Evolutionary conservation across 495 filamentous ascomycete species (phyloP).

Genomic region (Xylaria castorea): DNA sequence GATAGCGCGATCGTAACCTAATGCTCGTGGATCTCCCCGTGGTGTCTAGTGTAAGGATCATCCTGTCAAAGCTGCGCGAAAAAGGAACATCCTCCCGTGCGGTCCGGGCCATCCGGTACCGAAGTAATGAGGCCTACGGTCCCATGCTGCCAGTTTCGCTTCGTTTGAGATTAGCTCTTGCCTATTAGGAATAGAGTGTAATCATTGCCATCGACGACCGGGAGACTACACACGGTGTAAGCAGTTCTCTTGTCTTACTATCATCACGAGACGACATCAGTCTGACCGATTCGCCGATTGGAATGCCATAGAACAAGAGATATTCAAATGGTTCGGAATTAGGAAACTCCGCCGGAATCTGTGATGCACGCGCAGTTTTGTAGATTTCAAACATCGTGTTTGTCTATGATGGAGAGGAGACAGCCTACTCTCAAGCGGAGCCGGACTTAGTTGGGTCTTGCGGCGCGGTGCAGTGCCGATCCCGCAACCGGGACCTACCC

Average conservation of each 20-base stretch:
- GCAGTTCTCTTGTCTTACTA: constrained; percentile 7
- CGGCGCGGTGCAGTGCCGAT: constrained; percentile 11
- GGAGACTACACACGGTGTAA: constrained; percentile 19
- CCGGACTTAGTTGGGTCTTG: constrained; percentile 7
- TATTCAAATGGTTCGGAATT: background rate
- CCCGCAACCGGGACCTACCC: constrained; percentile 24
- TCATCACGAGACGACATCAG: background rate
- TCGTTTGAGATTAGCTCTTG: background rate
- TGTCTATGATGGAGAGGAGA: background rate
- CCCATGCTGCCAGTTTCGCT: background rate
- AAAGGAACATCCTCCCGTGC: constrained; percentile 10
- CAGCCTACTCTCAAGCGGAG: background rate
- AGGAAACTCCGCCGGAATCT: background rate
- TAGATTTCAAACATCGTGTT: background rate
- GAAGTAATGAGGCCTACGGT: background rate
- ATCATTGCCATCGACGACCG: background rate
- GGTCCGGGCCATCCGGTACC: constrained; percentile 21
- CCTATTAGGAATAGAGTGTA: background rate
- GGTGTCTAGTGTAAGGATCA: background rate
- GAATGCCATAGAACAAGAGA: background rate
- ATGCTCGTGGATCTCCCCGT: constrained; percentile 4
- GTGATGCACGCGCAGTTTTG: background rate
- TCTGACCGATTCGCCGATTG: constrained; percentile 1
- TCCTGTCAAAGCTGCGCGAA: background rate
- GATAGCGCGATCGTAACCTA: background rate